A percentile compares a stretch with the other conserved stretches of the same genome.
phyloP scores from a whole-genome alignment of 768 basidiomycete genomes.

The Trametes gibbosa region DNA sequence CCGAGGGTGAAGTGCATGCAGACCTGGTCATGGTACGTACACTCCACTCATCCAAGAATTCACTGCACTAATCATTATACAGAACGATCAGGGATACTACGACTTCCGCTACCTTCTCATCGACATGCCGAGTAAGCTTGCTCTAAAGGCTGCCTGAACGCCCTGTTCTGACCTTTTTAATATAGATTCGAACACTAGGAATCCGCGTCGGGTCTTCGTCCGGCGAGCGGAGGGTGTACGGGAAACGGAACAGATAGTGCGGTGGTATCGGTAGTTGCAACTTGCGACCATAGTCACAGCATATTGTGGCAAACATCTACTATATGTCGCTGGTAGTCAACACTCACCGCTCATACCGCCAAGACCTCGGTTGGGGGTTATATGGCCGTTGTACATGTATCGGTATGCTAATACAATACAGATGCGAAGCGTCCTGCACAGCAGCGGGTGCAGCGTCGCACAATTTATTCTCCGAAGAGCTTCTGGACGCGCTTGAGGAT shows the following conservation, averaged over 20 bases:
- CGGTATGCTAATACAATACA: slow-evolving; percentile 12
- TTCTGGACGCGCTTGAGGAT: slow-evolving; percentile 96
- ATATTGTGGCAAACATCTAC: neutral
- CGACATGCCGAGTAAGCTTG: slow-evolving; percentile 70
- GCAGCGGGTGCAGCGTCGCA: neutral
- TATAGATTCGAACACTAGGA: slow-evolving; percentile 59
- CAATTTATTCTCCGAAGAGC: slow-evolving; percentile 84
- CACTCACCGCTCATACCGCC: slow-evolving; percentile 10
- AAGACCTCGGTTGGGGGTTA: slow-evolving; percentile 1
- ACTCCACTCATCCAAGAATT: neutral
- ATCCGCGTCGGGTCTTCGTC: slow-evolving; percentile 66
- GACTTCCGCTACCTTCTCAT: slow-evolving; percentile 75
- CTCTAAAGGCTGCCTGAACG: slow-evolving; percentile 26
- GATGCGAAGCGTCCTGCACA: slow-evolving; percentile 4
- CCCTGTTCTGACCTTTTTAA: slow-evolving; percentile 24
- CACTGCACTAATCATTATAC: neutral
- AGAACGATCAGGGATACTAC: slow-evolving; percentile 79
- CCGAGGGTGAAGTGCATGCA: slow-evolving; percentile 80
- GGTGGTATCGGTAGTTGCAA: slow-evolving; percentile 49
- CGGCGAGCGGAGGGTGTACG: slow-evolving; percentile 63
- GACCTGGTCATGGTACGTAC: slow-evolving; percentile 66
- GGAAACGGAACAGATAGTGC: slow-evolving; percentile 70
- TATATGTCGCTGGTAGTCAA: neutral
- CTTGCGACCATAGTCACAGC: neutral
- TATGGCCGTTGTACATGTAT: slow-evolving; percentile 17